Base-by-base conservation (phyloP, 2,329 filamentous ascomycete genomes). In the Pseudogymnoascus sp. region DNA sequence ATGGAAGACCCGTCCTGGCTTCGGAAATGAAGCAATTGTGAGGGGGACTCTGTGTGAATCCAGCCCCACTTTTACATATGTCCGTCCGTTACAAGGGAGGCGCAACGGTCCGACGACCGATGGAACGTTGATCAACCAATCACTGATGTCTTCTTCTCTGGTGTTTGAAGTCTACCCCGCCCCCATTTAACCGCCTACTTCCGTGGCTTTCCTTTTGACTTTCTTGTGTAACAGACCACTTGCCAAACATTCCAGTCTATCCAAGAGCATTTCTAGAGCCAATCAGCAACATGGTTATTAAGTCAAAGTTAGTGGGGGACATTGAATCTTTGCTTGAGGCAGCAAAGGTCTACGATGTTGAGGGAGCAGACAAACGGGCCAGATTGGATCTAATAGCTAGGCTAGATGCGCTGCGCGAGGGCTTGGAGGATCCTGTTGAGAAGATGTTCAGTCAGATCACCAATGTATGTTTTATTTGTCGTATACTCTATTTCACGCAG, bases 381-480 rank as follows among this genome's bases (percentile, higher is more conserved):
- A 60, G 66, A 7, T 43, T 67, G 7, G 63, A 66, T 60, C 63
- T 68, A 31, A 31, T 68, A 14, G 63, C 54, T 1, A 60, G 57
- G 16, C 62, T 69, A 6, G 66, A 69, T 31, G 64, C 51, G 6
- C 62, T 73, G 16, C 67, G 69, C 10, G 64, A 68, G 25, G 65
- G 68, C 14, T 39, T 73, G 51, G 71, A 71, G 65, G 67, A 68
- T 60, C 70, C 71, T 2, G 67, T 64, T 37, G 68, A 71, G 37
- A 69, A 69, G 11, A 72, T 72, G 65, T 72, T 71, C 41, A 63
- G 69, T 60, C 70, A 73, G 51, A 63, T 71, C 14, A 71, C 67
- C 11, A 71, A 71, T 67, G 70, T 72, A 64, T 45, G 64, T 65
- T 54, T 14, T 4, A 16, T 31, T 34, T 16, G 8, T 3, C n/a